Evolutionary conservation across 1,139 yeast genomes (phyloP).

Genomic region (Starmera stellimalicola): DNA sequence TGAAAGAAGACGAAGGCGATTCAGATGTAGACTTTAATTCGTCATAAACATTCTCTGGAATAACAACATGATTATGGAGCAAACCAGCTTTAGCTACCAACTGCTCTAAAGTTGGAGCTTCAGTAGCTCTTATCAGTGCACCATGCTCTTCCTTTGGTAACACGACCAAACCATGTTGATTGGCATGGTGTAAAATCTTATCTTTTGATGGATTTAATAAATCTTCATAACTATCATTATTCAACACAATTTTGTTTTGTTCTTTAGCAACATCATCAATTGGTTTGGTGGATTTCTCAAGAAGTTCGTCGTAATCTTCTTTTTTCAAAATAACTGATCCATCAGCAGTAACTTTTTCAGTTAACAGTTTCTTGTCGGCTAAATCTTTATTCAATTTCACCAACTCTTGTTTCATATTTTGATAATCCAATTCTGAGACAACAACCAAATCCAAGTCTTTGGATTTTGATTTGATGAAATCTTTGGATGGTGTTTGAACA

Average conservation of each 20-base stretch:
- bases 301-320: conserved; percentile 22
- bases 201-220: conserved; percentile 15
- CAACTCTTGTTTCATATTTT: conserved; percentile 16
- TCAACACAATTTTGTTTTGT: conserved; percentile 6
- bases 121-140: conserved; percentile 19
- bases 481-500: conserved; percentile 11
- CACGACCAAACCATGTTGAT: conserved; percentile 17
- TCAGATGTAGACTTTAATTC: conserved; percentile 6
- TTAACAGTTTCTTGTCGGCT: conserved; percentile 14
- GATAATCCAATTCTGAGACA: conserved; percentile 22
- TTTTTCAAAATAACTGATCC: conserved; percentile 23
- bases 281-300: conserved; percentile 14
- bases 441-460: conserved; percentile 21
- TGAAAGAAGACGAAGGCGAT: conserved; percentile 8
- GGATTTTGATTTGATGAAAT: conserved; percentile 15
- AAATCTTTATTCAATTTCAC: conserved; percentile 16
- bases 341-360: conserved; percentile 16
- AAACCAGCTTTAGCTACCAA: conserved; percentile 16
- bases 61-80: conserved; percentile 18
- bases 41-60: conserved; percentile 17
- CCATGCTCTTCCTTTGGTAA: conserved; percentile 21
- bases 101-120: conserved; percentile 21
- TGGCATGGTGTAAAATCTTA: conserved; percentile 15
- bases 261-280: conserved; percentile 10
- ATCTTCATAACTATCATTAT: conserved; percentile 16